These are phyloP conservation scores for Penicillium oxalicum DNA, from an alignment of 2,329 filamentous ascomycete species.

Conservation along the genomic window DNA sequence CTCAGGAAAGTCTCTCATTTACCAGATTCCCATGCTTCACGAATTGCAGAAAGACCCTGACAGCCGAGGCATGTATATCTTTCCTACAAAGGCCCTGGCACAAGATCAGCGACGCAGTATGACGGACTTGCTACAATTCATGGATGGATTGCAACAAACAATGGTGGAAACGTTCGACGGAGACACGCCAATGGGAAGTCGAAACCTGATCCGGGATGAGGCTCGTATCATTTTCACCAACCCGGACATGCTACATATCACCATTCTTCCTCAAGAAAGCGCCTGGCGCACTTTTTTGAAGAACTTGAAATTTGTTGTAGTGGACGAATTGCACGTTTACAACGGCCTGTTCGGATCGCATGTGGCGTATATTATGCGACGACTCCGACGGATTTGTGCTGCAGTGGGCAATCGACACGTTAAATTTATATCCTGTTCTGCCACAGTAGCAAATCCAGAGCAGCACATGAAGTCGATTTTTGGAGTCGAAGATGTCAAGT, in stretches of 20 bases:
- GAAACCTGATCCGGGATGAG: constrained; percentile 77
- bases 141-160: constrained; percentile 67
- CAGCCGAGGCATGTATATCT: constrained; percentile 92
- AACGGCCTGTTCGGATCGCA: constrained; percentile 93
- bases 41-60: constrained; percentile 71
- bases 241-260: constrained; percentile 94
- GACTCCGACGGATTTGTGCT: constrained; percentile 79
- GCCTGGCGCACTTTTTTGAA: constrained; percentile 83
- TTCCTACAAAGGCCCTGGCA: constrained; percentile 91
- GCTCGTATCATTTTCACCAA: constrained; percentile 95
- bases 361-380: constrained; percentile 88
- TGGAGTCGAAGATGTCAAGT: constrained; percentile 69
- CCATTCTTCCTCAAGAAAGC: constrained; percentile 86
- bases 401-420: constrained; percentile 79
- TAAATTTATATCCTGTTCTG: constrained; percentile 92
- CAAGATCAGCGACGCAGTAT: constrained; percentile 90
- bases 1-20: constrained; percentile 96
- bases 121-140: constrained; percentile 74
- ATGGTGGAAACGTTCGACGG: constrained; percentile 94
- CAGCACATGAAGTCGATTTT: constrained; percentile 95
- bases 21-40: constrained; percentile 86
- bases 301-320: constrained; percentile 84
- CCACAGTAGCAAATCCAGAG: constrained; percentile 87
- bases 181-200: constrained; percentile 76
- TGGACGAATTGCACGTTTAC: constrained; percentile 90